Conservation (phyloP, 805 yeast genomes). For the Wickerhamiella siamensis region DNA sequence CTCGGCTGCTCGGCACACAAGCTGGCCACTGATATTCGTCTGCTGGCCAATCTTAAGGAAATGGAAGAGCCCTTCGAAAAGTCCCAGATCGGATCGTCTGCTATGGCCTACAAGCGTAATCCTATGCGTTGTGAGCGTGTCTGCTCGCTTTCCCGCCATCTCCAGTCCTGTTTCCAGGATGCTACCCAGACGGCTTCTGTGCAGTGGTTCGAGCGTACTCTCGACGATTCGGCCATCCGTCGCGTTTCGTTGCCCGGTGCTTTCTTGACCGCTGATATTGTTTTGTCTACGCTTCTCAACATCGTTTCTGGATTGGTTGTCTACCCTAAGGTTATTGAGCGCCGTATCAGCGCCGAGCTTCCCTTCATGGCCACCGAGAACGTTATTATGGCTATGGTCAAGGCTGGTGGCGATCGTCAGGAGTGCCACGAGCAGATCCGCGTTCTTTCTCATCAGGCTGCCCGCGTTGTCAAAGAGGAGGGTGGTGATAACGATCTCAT, state of each 20-base stretch:
- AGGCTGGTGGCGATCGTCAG: conserved; percentile 94
- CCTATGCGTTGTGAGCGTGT: conserved; percentile 99
- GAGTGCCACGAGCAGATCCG: conserved; percentile 96
- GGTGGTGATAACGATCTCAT: conserved; percentile 98
- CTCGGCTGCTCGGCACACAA: conserved; percentile 95
- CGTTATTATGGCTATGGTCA: conserved; percentile 99
- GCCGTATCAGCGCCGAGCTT: conserved; percentile 85
- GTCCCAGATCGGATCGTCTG: conserved; percentile 95
- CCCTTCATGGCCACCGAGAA: conserved; percentile 99
- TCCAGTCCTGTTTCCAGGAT: conserved; percentile 82
- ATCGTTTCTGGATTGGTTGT: conserved; percentile 93
- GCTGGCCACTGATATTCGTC: conserved; percentile 92
- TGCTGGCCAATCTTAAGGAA: conserved; percentile 92
- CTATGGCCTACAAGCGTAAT: conserved; percentile 99
- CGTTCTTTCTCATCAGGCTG: conserved; percentile 93
- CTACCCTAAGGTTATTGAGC: conserved; percentile 95
- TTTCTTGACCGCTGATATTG: conserved; percentile 87
- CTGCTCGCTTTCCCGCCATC: conserved; percentile 92
- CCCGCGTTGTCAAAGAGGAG: conserved; percentile 90
- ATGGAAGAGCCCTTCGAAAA: conserved; percentile 97
- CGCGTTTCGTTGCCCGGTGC: conserved; percentile 95
- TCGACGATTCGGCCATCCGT: conserved; percentile 96
- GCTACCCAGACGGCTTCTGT: conserved; percentile 95
- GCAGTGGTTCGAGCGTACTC: conserved; percentile 98
- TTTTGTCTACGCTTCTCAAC: conserved; percentile 76